Evolutionary conservation across 768 basidiomycete species (phyloP).

Genomic region (Mycena polygramma): DNA sequence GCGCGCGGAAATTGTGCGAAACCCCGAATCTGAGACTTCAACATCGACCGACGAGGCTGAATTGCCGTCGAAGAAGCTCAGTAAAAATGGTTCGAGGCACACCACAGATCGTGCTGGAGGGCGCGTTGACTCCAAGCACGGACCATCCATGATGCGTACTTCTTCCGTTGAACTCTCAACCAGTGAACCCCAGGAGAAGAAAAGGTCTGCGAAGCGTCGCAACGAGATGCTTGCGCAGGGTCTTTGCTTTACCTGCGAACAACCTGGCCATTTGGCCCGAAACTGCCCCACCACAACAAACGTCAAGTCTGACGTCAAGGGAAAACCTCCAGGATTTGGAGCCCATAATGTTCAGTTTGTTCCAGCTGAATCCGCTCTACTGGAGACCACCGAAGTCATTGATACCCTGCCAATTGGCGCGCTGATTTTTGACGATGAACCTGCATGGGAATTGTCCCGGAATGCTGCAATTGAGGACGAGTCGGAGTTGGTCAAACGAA

Average conservation of each 20-base stretch:
- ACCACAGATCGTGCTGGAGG: conserved; percentile 10
- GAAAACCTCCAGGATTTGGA: conserved; percentile 35
- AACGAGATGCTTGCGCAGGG: conserved; percentile 39
- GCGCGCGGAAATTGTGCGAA: conserved; percentile 47
- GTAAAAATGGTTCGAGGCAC: neutral
- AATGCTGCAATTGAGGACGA: no score
- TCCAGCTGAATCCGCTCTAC: conserved; percentile 16
- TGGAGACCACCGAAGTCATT: conserved; percentile 13
- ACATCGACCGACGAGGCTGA: neutral
- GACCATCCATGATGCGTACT: neutral
- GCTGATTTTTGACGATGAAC: neutral
- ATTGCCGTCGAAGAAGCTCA: neutral
- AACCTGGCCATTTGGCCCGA: conserved; percentile 43
- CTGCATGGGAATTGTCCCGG: neutral
- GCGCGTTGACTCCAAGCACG: conserved; percentile 11
- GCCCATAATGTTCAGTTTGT: conserved; percentile 27
- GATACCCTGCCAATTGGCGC: conserved; percentile 3
- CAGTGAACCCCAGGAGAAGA: neutral
- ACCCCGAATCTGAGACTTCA: conserved; percentile 14
- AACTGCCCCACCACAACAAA: conserved; percentile 45
- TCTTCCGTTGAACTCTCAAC: conserved; percentile 1
- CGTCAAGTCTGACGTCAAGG: conserved; percentile 11
- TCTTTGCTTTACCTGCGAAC: conserved; percentile 46
- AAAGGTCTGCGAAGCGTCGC: conserved; percentile 11
- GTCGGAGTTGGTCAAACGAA: no score